Evolutionary conservation across 116 monocot genomes (phyloP).

Genomic region (Zostera marina): DNA sequence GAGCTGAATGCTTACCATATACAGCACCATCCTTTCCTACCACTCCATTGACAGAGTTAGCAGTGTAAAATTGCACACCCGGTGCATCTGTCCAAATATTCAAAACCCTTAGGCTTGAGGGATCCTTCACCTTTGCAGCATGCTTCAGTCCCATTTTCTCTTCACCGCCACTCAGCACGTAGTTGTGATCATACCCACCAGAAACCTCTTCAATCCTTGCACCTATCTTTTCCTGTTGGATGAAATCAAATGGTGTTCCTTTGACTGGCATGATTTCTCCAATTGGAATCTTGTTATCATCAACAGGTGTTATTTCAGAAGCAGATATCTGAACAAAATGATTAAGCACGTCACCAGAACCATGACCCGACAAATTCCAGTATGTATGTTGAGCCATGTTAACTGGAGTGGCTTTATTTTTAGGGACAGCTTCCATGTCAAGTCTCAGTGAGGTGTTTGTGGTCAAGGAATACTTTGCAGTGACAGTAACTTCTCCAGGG

Average conservation of each 20-base stretch:
- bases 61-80: conserved; percentile 75
- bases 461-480: conserved; percentile 28
- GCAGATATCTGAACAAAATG: conserved; percentile 39
- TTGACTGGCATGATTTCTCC: conserved; percentile 38
- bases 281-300: conserved; percentile 37
- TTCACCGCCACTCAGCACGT: conserved; percentile 21
- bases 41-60: conserved; percentile 48
- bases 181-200: conserved; percentile 64
- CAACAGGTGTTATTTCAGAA: conserved; percentile 46
- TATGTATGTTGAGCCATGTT: conserved; percentile 74
- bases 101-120: conserved; percentile 18
- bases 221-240: conserved; percentile 24
- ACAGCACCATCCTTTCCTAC: conserved; percentile 51
- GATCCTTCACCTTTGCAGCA: conserved; percentile 34
- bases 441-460: conserved; percentile 15
- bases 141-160: conserved; percentile 26
- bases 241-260: conserved; percentile 69
- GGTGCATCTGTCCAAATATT: conserved; percentile 44
- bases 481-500: conserved; percentile 27
- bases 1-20: conserved; percentile 52
- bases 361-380: conserved; percentile 70
- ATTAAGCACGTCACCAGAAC: conserved; percentile 42
- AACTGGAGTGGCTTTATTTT: conserved; percentile 55
- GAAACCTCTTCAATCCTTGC: conserved; percentile 23
- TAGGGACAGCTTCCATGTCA: conserved; percentile 45